Evolutionary conservation across 306 rosid species (phyloP), one percentile per base, ranked within the genome.

Genomic region (Ormosia semicastrata): DNA sequence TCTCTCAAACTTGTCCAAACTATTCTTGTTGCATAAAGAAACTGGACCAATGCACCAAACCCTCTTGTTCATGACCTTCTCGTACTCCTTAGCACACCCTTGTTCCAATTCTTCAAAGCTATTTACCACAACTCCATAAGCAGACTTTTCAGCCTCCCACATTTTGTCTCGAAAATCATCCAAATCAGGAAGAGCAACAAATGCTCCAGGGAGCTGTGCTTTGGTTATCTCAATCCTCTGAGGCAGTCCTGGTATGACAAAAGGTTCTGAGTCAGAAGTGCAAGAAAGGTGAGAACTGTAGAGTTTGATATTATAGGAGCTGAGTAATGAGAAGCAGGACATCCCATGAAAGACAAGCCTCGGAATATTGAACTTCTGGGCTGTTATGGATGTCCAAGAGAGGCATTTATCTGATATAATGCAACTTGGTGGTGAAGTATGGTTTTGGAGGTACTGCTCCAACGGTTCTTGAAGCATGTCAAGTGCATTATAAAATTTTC

Each of bases 11-110:
- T 72, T 92, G 79, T 94, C 97, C 74, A 82, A 50, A 7, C 68
- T 73, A 62, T 85, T 85, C 65, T 81, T 85, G 85, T 91, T 92
- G 79, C 91, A 82, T 32, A 88, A 66, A 5, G 89, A 94, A 12
- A 94, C 91, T 0, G 96, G 96, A 3, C 98, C 97, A 17, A 94
- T 75, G 73, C 98, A 94, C 92, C 93, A 94, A 13, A 94, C 89
- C n/a, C 77, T 88, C 75, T 92, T 89, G 2, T 82, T 70, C 81
- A 86, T 71, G 2, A 71, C 92, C 76, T 67, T 76, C 17, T 77
- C 80, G 78, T 88, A 88, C 62, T 57, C 86, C 79, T 81, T 60
- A 18, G 52, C 78, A 73, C 71, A 87, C 12, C 88, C 91, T 4
- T 75, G 34, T 32, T 92, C 98, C n/a, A 94, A 75, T 72, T 86